These are phyloP conservation scores for Fistulinella prunicolor DNA, from an alignment of 768 basidiomycete genomes.

Conservation along the genomic window DNA sequence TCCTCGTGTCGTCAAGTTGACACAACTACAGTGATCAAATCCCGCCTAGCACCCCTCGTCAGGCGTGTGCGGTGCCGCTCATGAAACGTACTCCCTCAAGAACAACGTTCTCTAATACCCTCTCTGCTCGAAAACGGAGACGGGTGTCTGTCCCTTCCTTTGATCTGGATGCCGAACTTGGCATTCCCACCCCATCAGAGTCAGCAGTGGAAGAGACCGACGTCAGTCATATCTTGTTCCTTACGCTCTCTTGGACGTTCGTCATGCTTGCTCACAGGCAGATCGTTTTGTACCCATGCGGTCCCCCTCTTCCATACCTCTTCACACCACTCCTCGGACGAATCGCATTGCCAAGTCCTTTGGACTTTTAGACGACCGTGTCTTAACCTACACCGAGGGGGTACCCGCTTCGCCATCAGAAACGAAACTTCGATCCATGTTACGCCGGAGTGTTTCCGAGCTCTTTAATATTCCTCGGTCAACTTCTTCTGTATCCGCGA, in stretches of 20 bases:
- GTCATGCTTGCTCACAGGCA: conserved; percentile 35
- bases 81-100: conserved; percentile 38
- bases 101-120: conserved; percentile 38
- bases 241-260: not conserved
- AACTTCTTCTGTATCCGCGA: conserved; percentile 46
- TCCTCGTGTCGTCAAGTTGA: conserved; percentile 13
- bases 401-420: conserved; percentile 29
- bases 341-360: conserved; percentile 61
- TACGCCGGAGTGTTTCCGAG: conserved; percentile 51
- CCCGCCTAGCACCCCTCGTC: conserved; percentile 25
- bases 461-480: conserved; percentile 40
- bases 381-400: conserved; percentile 52
- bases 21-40: conserved; percentile 22
- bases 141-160: conserved; percentile 40
- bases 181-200: conserved; percentile 14
- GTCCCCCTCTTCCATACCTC: conserved; percentile 49
- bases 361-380: conserved; percentile 53
- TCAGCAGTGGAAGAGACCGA: conserved; percentile 25
- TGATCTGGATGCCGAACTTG: conserved; percentile 37
- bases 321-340: conserved; percentile 65
- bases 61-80: conserved; percentile 24
- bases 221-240: conserved; percentile 20
- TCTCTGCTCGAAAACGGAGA: conserved; percentile 40
- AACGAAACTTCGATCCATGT: conserved; percentile 42
- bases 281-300: conserved; percentile 61